Base-by-base conservation (phyloP, 345 rosid species). In the Noccaea bulbosa region DNA sequence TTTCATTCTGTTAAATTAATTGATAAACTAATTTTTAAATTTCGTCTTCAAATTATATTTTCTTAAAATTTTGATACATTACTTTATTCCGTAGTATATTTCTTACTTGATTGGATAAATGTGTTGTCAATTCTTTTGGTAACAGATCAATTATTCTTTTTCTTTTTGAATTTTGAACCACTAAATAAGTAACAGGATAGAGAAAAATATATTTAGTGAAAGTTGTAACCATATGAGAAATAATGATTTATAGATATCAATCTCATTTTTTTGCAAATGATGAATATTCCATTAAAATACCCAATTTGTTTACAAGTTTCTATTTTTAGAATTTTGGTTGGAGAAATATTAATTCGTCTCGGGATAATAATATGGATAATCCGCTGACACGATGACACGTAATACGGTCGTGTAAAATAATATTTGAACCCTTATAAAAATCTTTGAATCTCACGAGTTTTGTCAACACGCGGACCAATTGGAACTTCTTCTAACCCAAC, bases 301-400 rank as follows among this genome's bases (percentile, higher is more conserved):
- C 45, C 30, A 37, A 37, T 11, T 12, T 0, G 8, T 3, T 17
- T 37, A 16, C 24, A 44, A 5, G 17, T 44, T 6, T 35, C 48
- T 15, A 8, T n/a, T 49, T 69, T n/a, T 2, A 45, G 53, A 20
- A 4, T 46, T n/a, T 22, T 33, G 8, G 27, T 14, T 27, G 11
- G 5, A 32, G 10, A 27, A 16, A 47, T 10, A 45, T 0, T 24
- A 56, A 10, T 22, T 24, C 33, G 14, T 9, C 17, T 37, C 0
- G 47, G 22, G 22, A 27, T 61, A 51, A 62, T 62, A 52, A 62
- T 59, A 57, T 11, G 5, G 8, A 47, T 58, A 20, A 39, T 30
- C 41, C 40, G 69, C 0, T 54, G 76, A 63, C 70, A 53, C 48
- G 76, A 44, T 62, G 76, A 71, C 76, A 72, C 76, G 76, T 72